Base-by-base conservation (phyloP, 2,329 filamentous ascomycete genomes). In the Fusarium avenaceum region DNA sequence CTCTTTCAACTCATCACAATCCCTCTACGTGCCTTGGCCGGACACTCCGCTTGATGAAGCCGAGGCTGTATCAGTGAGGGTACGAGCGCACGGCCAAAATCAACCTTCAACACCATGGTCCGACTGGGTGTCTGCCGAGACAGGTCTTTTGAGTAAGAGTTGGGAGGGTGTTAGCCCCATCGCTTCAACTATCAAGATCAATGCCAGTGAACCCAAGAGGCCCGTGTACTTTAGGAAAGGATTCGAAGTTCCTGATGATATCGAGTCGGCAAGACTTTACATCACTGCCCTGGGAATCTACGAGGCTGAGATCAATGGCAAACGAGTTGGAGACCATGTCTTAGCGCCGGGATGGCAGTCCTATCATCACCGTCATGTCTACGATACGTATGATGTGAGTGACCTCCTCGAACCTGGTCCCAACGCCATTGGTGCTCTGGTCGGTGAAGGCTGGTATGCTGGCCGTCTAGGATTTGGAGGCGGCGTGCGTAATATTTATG, bases 301-400 rank as follows among this genome's bases (percentile, higher is more conserved):
- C 52, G 77, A 81, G 40, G 81, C 80, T 0, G 78, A 79, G 32
- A 81, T 87, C 60, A 86, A 87, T 49, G 83, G 82, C 2, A 26
- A 65, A 1, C 39, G 48, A 4, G 60, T 65, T 2, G 54, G 62
- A 0, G 78, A 81, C 33, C 56, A 75, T 6, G 77, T 80, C 6
- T 74, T 86, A 35, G 82, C 84, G 20, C 85, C 85, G 0, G 85
- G 85, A 0, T 87, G 84, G 83, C 81, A 83, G 43, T 80, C 80
- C 4, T 88, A 88, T 63, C 75, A 80, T 0, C 74, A 82, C 46
- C 79, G 85, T 1, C 79, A 84, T n/a, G 76, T 80, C 2, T 89
- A 88, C 61, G 81, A 87, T 56, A 84, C 82, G 0, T 85, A 84
- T 55, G 84, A 88, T 61, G 82, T 88, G 2, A 81, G 80, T 0